A percentile compares a stretch with the other conserved stretches of the same genome.
Conservation (phyloP, 306 rosid genomes). For the Sesbania bispinosa region DNA sequence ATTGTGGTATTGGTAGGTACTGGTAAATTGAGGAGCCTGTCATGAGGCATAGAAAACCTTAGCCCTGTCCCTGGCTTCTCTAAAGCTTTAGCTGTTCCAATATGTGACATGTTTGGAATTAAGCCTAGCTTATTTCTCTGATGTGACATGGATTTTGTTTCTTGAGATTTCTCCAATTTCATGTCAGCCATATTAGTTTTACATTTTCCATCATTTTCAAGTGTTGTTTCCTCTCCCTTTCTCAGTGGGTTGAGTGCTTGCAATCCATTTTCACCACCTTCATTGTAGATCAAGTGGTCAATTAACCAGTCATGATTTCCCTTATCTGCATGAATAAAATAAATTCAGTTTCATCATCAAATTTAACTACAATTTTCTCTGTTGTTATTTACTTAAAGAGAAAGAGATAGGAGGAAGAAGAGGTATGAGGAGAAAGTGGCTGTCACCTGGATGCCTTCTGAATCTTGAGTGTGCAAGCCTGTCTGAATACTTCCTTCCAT, state of each 20-base stretch:
- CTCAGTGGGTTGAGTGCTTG: not conserved
- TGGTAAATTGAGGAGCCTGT: slow-evolving; percentile 24
- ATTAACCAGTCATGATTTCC: slow-evolving; percentile 59
- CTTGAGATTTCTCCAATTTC: slow-evolving; percentile 14
- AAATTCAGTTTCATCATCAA: slow-evolving; percentile 6
- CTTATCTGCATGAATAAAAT: slow-evolving; percentile 44
- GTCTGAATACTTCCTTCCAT: slow-evolving; percentile 35
- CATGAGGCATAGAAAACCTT: slow-evolving; percentile 17
- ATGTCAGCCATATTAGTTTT: not conserved
- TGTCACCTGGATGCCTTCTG: slow-evolving; percentile 44
- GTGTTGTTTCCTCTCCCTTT: slow-evolving; percentile 13
- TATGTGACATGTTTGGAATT: not conserved
- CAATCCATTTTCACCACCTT: slow-evolving; percentile 10
- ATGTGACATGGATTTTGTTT: slow-evolving; percentile 25
- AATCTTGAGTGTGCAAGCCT: slow-evolving; percentile 36
- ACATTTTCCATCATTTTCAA: slow-evolving; percentile 12
- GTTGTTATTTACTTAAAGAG: too few relatives aligned
- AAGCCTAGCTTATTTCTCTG: slow-evolving; percentile 18
- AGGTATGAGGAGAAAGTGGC: not conserved
- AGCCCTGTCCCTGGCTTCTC: slow-evolving; percentile 13
- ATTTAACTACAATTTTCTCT: not conserved
- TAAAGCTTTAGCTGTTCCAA: slow-evolving; percentile 12
- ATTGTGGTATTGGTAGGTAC: slow-evolving; percentile 7
- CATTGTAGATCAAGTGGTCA: slow-evolving; percentile 44
- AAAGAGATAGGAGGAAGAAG: not conserved